Conservation (phyloP, 345 rosid genomes). For the Reutealis trisperma region DNA sequence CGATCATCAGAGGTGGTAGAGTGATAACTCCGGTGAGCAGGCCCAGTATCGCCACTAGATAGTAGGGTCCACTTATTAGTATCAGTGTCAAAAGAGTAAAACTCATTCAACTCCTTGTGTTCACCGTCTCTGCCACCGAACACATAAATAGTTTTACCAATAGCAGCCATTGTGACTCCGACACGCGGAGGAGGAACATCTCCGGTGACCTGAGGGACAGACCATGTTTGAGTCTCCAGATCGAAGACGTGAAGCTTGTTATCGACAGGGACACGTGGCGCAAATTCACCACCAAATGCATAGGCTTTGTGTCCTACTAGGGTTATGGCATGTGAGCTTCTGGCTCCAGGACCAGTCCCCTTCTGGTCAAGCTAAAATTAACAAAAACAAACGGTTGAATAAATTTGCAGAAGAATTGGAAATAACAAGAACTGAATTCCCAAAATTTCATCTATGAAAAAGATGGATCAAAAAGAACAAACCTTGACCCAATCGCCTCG, state of each 20-base stretch:
- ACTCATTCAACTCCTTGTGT: conserved; percentile 77
- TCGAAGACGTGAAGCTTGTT: conserved; percentile 72
- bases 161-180: conserved; percentile 81
- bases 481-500: conserved; percentile 80
- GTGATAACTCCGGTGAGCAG: conserved; percentile 83
- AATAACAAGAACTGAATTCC: not conserved
- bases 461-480: not conserved
- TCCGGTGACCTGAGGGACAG: conserved; percentile 55
- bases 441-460: too few relatives aligned
- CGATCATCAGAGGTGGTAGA: conserved; percentile 54
- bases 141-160: conserved; percentile 55
- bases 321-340: conserved; percentile 90
- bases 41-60: conserved; percentile 55
- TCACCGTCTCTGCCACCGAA: conserved; percentile 78
- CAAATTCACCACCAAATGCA: conserved; percentile 80
- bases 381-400: not conserved
- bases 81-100: conserved; percentile 64
- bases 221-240: conserved; percentile 61
- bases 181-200: conserved; percentile 86
- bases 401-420: too few relatives aligned
- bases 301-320: conserved; percentile 63
- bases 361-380: conserved; percentile 65
- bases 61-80: conserved; percentile 64
- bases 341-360: conserved; percentile 79
- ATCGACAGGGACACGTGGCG: conserved; percentile 88